Base-by-base conservation (phyloP, 768 basidiomycete genomes). In the Pisolithus tinctorius region DNA sequence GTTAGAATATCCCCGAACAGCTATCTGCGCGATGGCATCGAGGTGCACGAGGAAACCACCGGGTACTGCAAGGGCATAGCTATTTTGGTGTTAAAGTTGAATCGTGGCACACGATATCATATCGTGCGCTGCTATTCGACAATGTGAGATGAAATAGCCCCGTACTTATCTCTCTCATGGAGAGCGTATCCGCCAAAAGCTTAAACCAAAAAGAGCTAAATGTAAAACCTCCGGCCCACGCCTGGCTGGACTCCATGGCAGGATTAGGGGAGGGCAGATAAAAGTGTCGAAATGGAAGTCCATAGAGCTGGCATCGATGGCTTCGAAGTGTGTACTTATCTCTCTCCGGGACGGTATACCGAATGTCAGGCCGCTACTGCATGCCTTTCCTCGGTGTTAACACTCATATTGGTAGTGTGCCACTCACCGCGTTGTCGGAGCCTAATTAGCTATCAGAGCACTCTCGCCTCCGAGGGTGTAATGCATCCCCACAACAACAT, bases 181-280 rank as follows among this genome's bases (percentile, higher is more conserved):
- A 47, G 52, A 60, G 55, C 53, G 49, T 52, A 16, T 55, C 49
- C 50, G 63, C 57, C 55, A 69, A 68, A 68, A 68, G 60, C 60
- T 43, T 58, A 58, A 70, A 68, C 67, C 64, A 25, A 47, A 64
- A 65, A 66, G 62, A 69, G 68, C 60, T 62, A 70, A 70, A 63
- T 56, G 51, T 50, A 57, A 45, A 7, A 20, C 17, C 17, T 55
- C 54, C 53, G 63, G 58, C 50, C 59, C 58, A 50, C 56, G 63
- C 59, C 41, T 47, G 41, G 41, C 45, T 56, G 56, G 62, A 58
- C 40, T 45, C 53, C 45, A 57, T 50, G 53, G 55, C 42, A 49
- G 55, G 55, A 55, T 51, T 56, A 52, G 55, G 56, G 54, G 41
- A 48, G 54, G 57, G 48, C 54, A 49, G 54, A 30, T 44, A 54